Evolutionary conservation across 768 basidiomycete genomes (phyloP).

Genomic region (Boletus subparvulus): DNA sequence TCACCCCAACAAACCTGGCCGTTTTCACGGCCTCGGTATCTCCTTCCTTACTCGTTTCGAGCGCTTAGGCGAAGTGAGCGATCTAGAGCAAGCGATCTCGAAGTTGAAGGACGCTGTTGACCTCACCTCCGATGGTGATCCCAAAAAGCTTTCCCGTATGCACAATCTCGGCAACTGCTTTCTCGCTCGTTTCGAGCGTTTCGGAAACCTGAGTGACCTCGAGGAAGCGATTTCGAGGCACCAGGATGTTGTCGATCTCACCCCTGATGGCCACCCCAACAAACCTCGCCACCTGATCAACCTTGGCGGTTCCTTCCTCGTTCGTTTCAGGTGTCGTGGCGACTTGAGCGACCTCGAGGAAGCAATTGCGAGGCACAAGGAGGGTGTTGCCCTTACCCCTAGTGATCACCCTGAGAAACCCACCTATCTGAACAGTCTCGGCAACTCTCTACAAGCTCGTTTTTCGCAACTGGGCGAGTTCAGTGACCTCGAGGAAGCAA

Average conservation of each 20-base stretch:
- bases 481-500: neutral
- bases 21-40: neutral
- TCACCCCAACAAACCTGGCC: neutral
- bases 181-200: neutral
- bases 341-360: no score
- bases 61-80: neutral
- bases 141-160: neutral
- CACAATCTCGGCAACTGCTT: neutral
- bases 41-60: neutral
- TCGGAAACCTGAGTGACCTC: neutral
- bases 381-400: no score
- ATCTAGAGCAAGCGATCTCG: constrained; percentile 1
- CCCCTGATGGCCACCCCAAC: neutral
- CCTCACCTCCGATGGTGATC: neutral
- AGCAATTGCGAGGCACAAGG: no score
- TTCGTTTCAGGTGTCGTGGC: neutral
- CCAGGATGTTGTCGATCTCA: neutral
- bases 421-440: no score
- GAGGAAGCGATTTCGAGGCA: neutral
- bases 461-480: neutral
- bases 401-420: no score
- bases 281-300: neutral
- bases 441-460: no score
- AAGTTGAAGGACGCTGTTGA: neutral
- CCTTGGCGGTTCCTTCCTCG: neutral